These are phyloP conservation scores for Penicillium lagena DNA, from an alignment of 495 filamentous ascomycete genomes.

Conservation along the genomic window DNA sequence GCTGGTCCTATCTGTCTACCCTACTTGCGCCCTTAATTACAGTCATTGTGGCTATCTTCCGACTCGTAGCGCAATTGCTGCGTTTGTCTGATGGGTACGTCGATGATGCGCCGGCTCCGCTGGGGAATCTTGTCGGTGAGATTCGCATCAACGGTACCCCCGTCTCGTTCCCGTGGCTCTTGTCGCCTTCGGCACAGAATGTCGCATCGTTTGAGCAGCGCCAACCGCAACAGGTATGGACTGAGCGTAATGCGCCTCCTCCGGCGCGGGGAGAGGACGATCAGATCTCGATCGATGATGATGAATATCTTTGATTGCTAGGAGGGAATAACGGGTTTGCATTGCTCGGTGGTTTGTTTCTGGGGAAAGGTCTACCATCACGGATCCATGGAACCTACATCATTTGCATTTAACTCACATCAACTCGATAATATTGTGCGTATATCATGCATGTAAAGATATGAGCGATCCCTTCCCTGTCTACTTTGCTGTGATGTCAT, in stretches of 20 bases:
- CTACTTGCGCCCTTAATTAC: slow-evolving; percentile 28
- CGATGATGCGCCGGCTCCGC: slow-evolving; percentile 19
- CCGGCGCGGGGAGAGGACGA: slow-evolving; percentile 9
- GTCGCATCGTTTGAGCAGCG: slow-evolving; percentile 3
- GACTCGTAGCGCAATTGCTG: slow-evolving; percentile 29
- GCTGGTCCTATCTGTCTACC: slow-evolving; percentile 32
- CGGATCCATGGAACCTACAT: too few species aligned
- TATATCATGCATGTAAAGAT: too few species aligned
- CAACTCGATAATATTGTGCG: too few species aligned
- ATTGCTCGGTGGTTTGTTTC: too few species aligned
- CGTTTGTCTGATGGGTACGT: slow-evolving; percentile 41
- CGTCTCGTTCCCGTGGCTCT: slow-evolving; percentile 19
- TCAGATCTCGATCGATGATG: slow-evolving; percentile 27
- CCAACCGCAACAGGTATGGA: slow-evolving; percentile 11
- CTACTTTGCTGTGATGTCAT: too few species aligned
- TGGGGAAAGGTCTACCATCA: too few species aligned
- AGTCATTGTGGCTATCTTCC: slow-evolving; percentile 21
- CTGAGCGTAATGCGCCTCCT: slow-evolving; percentile 4
- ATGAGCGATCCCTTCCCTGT: too few species aligned
- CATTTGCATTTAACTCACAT: too few species aligned
- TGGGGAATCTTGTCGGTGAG: slow-evolving; percentile 24
- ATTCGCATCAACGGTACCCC: slow-evolving; percentile 29
- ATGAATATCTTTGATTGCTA: slow-evolving; percentile 24
- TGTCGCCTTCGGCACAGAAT: slow-evolving; percentile 4
- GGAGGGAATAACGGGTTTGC: too few species aligned